Conservation (phyloP, 2,329 filamentous ascomycete genomes). For the Aspergillus calidoustus region DNA sequence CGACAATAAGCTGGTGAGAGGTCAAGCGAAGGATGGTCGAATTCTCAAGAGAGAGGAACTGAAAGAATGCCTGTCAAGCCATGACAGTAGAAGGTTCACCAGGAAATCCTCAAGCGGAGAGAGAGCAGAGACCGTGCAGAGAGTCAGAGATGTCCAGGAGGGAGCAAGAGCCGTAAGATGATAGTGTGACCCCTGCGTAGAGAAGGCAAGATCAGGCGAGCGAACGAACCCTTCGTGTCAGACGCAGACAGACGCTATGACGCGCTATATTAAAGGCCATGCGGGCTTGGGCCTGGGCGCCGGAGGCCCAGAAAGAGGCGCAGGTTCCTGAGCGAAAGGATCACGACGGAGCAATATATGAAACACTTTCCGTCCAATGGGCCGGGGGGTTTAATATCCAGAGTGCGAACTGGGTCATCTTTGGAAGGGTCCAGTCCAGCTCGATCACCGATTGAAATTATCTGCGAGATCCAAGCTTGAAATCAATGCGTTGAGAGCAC, state of each 20-base stretch:
- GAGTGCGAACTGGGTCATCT: slow-evolving; percentile 8
- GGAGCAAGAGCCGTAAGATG: not conserved
- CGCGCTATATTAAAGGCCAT: not conserved
- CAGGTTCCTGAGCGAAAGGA: slow-evolving; percentile 8
- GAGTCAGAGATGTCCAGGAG: not conserved
- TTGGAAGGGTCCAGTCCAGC: not conserved
- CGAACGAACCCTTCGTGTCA: not conserved
- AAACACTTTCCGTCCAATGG: slow-evolving; percentile 24
- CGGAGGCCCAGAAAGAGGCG: slow-evolving; percentile 14
- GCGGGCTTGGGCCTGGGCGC: slow-evolving; percentile 4
- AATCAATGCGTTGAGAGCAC: not conserved
- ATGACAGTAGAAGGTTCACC: not conserved
- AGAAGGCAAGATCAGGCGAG: slow-evolving; percentile 2
- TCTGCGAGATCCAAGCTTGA: too few relatives aligned
- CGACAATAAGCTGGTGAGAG: not conserved
- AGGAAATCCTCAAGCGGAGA: not conserved
- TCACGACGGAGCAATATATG: slow-evolving; percentile 16
- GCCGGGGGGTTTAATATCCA: slow-evolving; percentile 2
- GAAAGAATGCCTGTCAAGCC: not conserved
- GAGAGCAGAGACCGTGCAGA: not conserved
- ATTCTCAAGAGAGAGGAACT: not conserved
- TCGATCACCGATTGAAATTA: too few relatives aligned
- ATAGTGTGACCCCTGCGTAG: not conserved
- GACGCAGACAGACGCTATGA: not conserved
- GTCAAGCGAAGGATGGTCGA: not conserved